These are phyloP conservation scores for Cyamopsis tetragonoloba DNA, from an alignment of 306 rosid genomes.

Conservation along the genomic window DNA sequence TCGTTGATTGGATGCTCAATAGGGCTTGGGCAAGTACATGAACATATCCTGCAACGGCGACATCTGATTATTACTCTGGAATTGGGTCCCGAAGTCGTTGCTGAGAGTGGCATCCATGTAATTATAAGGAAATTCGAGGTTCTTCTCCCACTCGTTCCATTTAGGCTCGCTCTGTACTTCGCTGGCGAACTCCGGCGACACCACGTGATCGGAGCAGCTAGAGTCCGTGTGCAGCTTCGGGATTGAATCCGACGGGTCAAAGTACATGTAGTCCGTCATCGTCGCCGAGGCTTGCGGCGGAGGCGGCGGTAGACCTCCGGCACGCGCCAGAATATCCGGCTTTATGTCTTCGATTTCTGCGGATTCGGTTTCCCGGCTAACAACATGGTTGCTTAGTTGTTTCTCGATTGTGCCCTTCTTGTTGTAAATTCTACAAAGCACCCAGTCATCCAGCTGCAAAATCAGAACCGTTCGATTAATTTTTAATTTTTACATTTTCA, in stretches of 20 bases:
- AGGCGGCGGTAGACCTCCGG: constrained; percentile 13
- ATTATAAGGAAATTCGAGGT: constrained; percentile 49
- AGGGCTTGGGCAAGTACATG: constrained; percentile 64
- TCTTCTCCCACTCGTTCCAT: constrained; percentile 75
- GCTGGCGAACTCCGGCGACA: constrained; percentile 78
- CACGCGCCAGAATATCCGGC: constrained; percentile 40
- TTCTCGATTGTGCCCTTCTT: constrained; percentile 72
- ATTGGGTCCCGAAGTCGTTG: constrained; percentile 45
- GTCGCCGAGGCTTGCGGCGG: not conserved
- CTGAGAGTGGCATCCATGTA: constrained; percentile 55
- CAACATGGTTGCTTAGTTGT: constrained; percentile 12
- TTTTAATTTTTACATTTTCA: not conserved
- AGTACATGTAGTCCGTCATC: constrained; percentile 48
- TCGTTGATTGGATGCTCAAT: too few relatives aligned
- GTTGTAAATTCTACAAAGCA: constrained; percentile 91
- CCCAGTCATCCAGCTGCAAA: constrained; percentile 97
- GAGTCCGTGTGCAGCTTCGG: constrained; percentile 90
- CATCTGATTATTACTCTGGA: constrained; percentile 55
- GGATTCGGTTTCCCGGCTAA: constrained; percentile 8
- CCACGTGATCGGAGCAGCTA: constrained; percentile 94
- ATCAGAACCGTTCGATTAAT: constrained; percentile 35
- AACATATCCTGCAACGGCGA: constrained; percentile 85
- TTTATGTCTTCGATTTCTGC: constrained; percentile 56
- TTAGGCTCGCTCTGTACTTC: constrained; percentile 97
- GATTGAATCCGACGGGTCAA: constrained; percentile 69